These are phyloP conservation scores for Xylaria longipes DNA, from an alignment of 495 filamentous ascomycete genomes.

Conservation along the genomic window DNA sequence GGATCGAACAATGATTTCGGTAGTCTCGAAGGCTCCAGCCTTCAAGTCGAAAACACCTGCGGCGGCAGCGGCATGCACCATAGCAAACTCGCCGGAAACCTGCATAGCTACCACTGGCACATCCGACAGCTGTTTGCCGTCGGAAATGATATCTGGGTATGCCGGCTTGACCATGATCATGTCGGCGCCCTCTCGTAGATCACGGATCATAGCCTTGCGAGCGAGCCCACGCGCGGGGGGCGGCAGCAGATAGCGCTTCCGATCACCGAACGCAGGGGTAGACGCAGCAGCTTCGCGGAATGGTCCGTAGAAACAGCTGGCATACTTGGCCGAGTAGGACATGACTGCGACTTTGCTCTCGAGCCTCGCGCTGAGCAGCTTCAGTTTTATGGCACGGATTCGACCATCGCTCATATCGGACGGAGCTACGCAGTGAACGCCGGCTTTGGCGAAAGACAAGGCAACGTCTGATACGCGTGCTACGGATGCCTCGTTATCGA, in stretches of 20 bases:
- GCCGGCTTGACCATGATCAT: constrained; percentile 91
- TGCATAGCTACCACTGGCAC: constrained; percentile 82
- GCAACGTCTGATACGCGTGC: constrained; percentile 81
- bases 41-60: constrained; percentile 85
- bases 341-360: constrained; percentile 78
- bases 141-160: constrained; percentile 82
- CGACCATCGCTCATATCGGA: constrained; percentile 90
- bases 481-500: constrained; percentile 78
- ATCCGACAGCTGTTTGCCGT: constrained; percentile 79
- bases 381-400: constrained; percentile 81
- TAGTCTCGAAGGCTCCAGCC: constrained; percentile 79
- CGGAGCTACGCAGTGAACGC: constrained; percentile 83
- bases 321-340: constrained; percentile 86
- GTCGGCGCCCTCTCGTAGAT: constrained; percentile 80
- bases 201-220: constrained; percentile 74
- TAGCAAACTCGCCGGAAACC: constrained; percentile 83
- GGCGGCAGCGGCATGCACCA: constrained; percentile 84
- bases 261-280: constrained; percentile 78
- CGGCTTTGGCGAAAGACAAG: constrained; percentile 78
- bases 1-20: constrained; percentile 77
- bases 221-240: constrained; percentile 78
- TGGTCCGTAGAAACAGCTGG: constrained; percentile 81
- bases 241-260: constrained; percentile 83
- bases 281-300: constrained; percentile 86
- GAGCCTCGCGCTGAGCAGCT: constrained; percentile 76